phyloP scores from a whole-genome alignment of 768 basidiomycete genomes.

The Leccinellum rugosiceps region DNA sequence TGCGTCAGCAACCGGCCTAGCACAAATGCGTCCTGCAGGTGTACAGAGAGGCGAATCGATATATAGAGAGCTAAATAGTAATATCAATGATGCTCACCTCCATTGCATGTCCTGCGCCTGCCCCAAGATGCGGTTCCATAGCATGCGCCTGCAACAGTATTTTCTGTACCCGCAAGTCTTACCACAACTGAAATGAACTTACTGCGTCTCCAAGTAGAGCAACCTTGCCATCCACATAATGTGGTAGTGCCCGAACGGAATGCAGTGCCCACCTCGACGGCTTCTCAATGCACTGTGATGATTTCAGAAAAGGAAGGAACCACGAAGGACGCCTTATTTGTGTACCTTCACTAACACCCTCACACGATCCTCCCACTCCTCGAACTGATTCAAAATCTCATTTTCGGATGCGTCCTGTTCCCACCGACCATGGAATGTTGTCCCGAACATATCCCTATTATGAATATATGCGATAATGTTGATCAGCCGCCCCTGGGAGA shows the following conservation, averaged over 20 bases:
- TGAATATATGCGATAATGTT: conserved; percentile 35
- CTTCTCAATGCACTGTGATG: conserved; percentile 31
- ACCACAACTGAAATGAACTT: conserved; percentile 5
- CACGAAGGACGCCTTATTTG: not conserved
- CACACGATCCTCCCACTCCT: conserved; percentile 21
- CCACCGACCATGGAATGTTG: conserved; percentile 30
- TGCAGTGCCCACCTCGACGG: conserved; percentile 45
- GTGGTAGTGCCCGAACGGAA: conserved; percentile 37
- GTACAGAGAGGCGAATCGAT: not conserved
- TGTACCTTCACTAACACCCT: conserved; percentile 13
- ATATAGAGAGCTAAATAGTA: not conserved
- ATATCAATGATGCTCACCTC: conserved; percentile 32
- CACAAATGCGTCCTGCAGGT: conserved; percentile 28
- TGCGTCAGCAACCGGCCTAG: conserved; percentile 30
- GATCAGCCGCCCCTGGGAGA: conserved; percentile 34
- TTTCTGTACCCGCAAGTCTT: not conserved
- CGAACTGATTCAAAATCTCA: conserved; percentile 30
- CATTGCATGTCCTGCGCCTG: conserved; percentile 50
- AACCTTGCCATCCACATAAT: conserved; percentile 38
- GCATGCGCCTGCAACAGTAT: conserved; percentile 39
- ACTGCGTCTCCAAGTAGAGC: conserved; percentile 51
- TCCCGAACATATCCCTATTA: conserved; percentile 28
- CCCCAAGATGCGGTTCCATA: conserved; percentile 45
- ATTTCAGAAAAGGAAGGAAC: not conserved
- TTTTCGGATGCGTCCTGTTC: conserved; percentile 28